Conservation (phyloP, 129 eudicot genomes). For the Flaveria ramosissima region DNA sequence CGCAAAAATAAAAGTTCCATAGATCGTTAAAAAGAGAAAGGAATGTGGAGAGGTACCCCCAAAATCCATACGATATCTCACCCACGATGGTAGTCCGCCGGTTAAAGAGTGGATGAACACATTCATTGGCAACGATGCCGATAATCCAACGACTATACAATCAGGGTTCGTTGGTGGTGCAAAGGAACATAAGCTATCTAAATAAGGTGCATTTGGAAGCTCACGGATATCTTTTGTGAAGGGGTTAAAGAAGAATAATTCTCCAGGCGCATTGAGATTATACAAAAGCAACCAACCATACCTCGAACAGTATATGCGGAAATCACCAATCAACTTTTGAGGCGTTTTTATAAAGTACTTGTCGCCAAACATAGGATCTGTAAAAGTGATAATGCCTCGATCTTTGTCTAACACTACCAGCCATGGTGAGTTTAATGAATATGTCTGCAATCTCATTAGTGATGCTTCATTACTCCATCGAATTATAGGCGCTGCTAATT, state of each 20-base stretch:
- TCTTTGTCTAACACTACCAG: slow-evolving; percentile 1
- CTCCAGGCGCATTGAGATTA: neutral
- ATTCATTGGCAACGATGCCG: neutral
- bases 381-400: neutral
- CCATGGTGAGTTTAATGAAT: slow-evolving; percentile 21
- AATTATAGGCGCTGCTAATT: neutral
- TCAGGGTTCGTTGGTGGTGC: slow-evolving; percentile 6
- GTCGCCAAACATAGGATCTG: slow-evolving; percentile 26
- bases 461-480: no score
- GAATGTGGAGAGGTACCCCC: neutral
- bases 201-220: slow-evolving; percentile 14
- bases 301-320: neutral
- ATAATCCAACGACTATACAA: slow-evolving; percentile 28
- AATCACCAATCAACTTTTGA: neutral
- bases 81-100: neutral
- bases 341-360: neutral
- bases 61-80: neutral
- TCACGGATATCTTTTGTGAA: slow-evolving; percentile 23
- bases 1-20: neutral
- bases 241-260: slow-evolving; percentile 23
- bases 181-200: neutral
- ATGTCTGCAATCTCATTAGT: neutral
- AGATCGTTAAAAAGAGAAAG: neutral
- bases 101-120: neutral
- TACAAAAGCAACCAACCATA: slow-evolving; percentile 25